Evolutionary conservation across 352 stramenopile species (phyloP).

Genomic region (Globisporangium acanthophoron): DNA sequence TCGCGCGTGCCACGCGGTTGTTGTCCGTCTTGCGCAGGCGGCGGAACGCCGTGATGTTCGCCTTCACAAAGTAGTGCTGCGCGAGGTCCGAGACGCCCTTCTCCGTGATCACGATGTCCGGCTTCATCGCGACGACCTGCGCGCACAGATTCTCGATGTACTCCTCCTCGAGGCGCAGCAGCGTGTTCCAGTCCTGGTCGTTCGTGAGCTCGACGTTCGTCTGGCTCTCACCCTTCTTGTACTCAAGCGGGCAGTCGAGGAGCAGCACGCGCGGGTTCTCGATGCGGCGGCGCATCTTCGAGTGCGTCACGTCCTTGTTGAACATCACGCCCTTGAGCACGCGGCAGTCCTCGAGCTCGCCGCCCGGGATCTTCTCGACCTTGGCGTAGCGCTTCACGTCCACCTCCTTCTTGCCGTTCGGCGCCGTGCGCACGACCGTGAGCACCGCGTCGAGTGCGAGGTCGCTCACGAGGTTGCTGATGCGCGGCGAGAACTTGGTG

Average conservation of each 20-base stretch:
- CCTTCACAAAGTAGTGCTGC: slow-evolving; percentile 99
- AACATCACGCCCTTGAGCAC: slow-evolving; percentile 99
- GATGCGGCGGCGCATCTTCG: slow-evolving; percentile 98
- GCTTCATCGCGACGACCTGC: slow-evolving; percentile 98
- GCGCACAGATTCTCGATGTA: slow-evolving; percentile 99
- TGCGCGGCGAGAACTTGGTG: slow-evolving; percentile 97
- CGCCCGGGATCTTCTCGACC: slow-evolving; percentile 99
- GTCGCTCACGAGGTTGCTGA: slow-evolving; percentile 96
- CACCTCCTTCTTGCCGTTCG: slow-evolving; percentile 91
- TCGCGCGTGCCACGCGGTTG: slow-evolving; percentile 97
- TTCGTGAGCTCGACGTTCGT: slow-evolving; percentile 99
- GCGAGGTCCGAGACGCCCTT: slow-evolving; percentile 99
- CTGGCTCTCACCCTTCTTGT: slow-evolving; percentile 99
- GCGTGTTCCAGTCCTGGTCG: slow-evolving; percentile 97
- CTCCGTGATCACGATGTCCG: slow-evolving; percentile 99
- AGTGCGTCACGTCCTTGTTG: slow-evolving; percentile 99
- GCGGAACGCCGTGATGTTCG: slow-evolving; percentile 98
- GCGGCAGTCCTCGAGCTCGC: slow-evolving; percentile 91
- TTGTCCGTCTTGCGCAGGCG: slow-evolving; percentile 99
- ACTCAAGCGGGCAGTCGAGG: slow-evolving; percentile 98
- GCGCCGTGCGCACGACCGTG: slow-evolving; percentile 89
- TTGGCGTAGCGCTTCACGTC: slow-evolving; percentile 99
- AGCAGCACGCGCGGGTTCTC: slow-evolving; percentile 98
- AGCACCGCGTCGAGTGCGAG: slow-evolving; percentile 97
- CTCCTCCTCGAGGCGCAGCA: slow-evolving; percentile 99